Base-by-base conservation (phyloP, 768 basidiomycete species). In the Pisolithus sp. region DNA sequence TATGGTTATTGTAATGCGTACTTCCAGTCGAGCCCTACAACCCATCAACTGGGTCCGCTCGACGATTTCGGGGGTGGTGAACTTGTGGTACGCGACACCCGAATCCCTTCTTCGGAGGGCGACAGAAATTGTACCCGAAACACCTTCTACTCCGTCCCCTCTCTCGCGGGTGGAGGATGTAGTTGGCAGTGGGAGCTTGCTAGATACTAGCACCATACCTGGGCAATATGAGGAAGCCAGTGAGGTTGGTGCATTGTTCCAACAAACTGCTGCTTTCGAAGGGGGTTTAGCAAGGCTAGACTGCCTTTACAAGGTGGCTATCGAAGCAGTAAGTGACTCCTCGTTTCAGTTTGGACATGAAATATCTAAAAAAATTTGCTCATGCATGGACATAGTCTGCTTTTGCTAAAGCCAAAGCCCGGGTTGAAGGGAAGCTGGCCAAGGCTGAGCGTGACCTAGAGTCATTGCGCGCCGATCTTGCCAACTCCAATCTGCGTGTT, bases 121-220 rank as follows among this genome's bases (percentile, higher is more conserved):
- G 21, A 15, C 42, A 6, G 2, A 26, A 13, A 15, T 3, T 28
- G 13, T 24, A 28, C 43, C 12, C 18, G 18, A 41, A 18, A 41
- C 40, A 8, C 40, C 40, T 21, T 18, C 24, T 45, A 45, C 24
- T n/a, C 43, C 43, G 10, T 28, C 43, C 2, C 43, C 24, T 7
- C 5, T 30, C 8, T 45, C 42, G 23, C 20, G 23, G 26, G 23
- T 23, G 21, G 42, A 30, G 28, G 24, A 45, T 18, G 17, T 18
- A 5, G n/a, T 13, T 26, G 24, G 30, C 36, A 15, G n/a, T 26
- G 66, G 57, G 39, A 64, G 58, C 49, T 37, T 54, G 17, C 2
- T 2, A 44, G 45, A 37, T 20, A 49, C 56, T 3, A 26, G 43
- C 30, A 5, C 54, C 7, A 5, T 30, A 10, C 10, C 28, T 1